A percentile compares a stretch with the other conserved stretches of the same genome.
These are phyloP conservation scores for Hansenula lynferdii DNA, from an alignment of 1,139 yeast species.

Conservation along the genomic window DNA sequence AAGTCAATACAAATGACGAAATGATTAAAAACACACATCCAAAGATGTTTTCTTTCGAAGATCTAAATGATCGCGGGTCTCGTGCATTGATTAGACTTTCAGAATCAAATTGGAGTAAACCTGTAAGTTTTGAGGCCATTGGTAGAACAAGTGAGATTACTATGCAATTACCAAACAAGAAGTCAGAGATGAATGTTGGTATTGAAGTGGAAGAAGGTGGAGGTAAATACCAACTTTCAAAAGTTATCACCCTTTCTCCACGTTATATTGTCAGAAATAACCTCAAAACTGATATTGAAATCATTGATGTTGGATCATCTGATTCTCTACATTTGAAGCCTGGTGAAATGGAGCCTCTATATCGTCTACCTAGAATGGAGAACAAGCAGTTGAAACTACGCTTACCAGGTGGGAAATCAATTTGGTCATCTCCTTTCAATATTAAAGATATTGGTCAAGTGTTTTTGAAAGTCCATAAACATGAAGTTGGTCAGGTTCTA, in stretches of 20 bases:
- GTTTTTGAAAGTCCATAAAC: conserved; percentile 63
- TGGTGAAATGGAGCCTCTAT: conserved; percentile 56
- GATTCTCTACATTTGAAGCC: conserved; percentile 41
- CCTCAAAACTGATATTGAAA: conserved; percentile 48
- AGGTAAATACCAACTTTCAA: conserved; percentile 75
- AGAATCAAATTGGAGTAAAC: conserved; percentile 72
- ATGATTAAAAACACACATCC: conserved; percentile 43
- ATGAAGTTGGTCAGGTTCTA: conserved; percentile 60
- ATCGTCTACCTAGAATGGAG: conserved; percentile 45
- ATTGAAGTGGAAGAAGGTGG: conserved; percentile 77
- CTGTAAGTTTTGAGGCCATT: conserved; percentile 82
- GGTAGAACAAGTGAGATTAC: conserved; percentile 74
- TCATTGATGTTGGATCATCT: conserved; percentile 68
- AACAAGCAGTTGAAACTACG: conserved; percentile 32
- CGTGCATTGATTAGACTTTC: conserved; percentile 67
- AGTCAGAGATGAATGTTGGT: conserved; percentile 72
- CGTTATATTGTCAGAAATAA: conserved; percentile 71
- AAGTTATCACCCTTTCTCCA: conserved; percentile 78
- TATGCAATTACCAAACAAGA: conserved; percentile 53
- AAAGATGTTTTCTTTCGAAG: conserved; percentile 79
- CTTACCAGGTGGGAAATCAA: conserved; percentile 51
- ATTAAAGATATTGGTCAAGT: conserved; percentile 82
- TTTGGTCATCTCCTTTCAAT: conserved; percentile 87
- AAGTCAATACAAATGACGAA: conserved; percentile 26
- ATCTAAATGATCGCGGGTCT: conserved; percentile 51